Conservation (phyloP, 2,329 filamentous ascomycete genomes). For the Graphilbum ipis-grandicollis region DNA sequence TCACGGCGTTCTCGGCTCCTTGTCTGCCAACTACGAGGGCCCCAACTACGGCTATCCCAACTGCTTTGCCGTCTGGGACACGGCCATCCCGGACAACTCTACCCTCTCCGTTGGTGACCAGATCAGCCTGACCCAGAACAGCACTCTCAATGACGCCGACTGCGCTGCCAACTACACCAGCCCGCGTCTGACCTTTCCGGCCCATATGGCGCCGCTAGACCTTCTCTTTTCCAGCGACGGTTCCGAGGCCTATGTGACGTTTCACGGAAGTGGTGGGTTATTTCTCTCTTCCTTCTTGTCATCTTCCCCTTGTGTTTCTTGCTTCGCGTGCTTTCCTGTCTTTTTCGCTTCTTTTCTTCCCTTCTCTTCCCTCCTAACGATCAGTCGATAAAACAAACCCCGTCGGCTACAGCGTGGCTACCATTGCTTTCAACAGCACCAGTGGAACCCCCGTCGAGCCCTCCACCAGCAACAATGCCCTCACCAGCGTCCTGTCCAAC, state of each 20-base stretch:
- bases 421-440: constrained; percentile 23
- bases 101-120: constrained; percentile 29
- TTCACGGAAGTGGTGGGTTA: constrained; percentile 51
- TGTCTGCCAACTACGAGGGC: constrained; percentile 13
- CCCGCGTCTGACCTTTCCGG: constrained; percentile 39
- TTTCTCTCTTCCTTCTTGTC: not conserved
- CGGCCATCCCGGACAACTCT: constrained; percentile 23
- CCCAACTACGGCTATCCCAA: constrained; percentile 54
- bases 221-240: constrained; percentile 46
- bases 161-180: constrained; percentile 32
- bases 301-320: constrained; percentile 24
- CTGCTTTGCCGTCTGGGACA: constrained; percentile 51
- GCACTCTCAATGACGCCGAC: constrained; percentile 22
- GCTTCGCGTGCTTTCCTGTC: constrained; percentile 6
- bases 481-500: constrained; percentile 36
- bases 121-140: constrained; percentile 22
- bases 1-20: constrained; percentile 38
- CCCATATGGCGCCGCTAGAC: constrained; percentile 56
- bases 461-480: constrained; percentile 25
- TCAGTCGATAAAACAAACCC: constrained; percentile 24
- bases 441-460: constrained; percentile 22
- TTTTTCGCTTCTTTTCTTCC: not conserved
- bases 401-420: constrained; percentile 27
- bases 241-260: constrained; percentile 45
- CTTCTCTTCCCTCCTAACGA: not conserved